phyloP scores from a whole-genome alignment of 225 moss, liverwort and hornwort species.

The Straminergon stramineum region DNA sequence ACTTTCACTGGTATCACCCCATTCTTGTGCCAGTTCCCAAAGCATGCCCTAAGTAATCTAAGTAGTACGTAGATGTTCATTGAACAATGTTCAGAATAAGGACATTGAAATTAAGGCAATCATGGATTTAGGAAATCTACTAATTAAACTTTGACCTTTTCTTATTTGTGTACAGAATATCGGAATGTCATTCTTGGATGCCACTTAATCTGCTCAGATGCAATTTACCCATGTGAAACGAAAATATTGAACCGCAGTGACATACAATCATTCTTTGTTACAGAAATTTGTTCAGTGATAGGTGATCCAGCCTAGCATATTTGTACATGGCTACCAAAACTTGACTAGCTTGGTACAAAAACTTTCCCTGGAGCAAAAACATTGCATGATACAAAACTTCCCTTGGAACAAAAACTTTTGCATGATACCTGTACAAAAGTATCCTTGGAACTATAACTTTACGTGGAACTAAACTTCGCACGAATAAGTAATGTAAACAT shows the following conservation, averaged over 20 bases:
- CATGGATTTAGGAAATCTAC: background rate
- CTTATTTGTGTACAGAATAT: background rate
- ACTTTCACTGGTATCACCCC: accelerated
- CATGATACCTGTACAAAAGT: background rate
- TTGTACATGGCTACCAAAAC: background rate
- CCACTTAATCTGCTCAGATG: background rate
- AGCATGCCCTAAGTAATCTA: background rate
- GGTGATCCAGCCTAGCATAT: too few relatives aligned
- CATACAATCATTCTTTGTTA: background rate
- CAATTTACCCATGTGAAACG: background rate
- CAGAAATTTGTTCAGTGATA: background rate
- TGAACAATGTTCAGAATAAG: background rate
- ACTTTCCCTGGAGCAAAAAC: too few relatives aligned
- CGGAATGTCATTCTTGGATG: background rate
- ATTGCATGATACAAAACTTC: background rate
- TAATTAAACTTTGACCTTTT: background rate
- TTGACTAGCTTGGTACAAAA: background rate
- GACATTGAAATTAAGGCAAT: background rate
- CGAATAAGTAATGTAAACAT: too few relatives aligned
- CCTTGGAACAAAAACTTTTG: background rate
- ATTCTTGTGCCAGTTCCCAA: background rate
- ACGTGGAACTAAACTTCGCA: background rate
- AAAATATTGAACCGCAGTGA: background rate
- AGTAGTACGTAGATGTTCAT: too few relatives aligned
- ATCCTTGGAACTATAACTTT: background rate